These are phyloP conservation scores for Obelidium mucronatum DNA, from an alignment of 192 early-diverging fungal species.

Conservation along the genomic window DNA sequence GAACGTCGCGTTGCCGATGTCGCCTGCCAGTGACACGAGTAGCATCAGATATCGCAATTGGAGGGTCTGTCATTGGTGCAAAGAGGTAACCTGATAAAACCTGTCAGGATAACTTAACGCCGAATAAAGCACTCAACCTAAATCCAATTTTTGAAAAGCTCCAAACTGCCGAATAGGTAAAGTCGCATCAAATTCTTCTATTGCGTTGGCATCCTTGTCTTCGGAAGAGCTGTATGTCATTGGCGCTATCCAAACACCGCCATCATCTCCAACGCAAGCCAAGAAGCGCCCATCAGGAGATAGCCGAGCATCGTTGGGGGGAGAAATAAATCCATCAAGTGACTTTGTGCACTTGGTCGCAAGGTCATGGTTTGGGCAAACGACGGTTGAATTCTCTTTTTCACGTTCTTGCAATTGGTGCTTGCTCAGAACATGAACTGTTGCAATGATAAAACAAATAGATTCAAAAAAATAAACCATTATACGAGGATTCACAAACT, in stretches of 20 bases:
- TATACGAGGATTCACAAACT: too few relatives aligned
- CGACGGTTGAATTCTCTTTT: background rate
- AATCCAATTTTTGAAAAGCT: background rate
- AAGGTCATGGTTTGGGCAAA: slow-evolving; percentile 11
- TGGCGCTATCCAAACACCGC: slow-evolving; percentile 10
- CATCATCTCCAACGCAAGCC: slow-evolving; percentile 26
- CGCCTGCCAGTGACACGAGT: background rate
- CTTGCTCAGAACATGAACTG: slow-evolving; percentile 18
- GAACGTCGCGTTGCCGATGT: background rate
- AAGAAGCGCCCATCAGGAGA: slow-evolving; percentile 21
- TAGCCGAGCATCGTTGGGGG: slow-evolving; percentile 21
- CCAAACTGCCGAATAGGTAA: slow-evolving; percentile 1
- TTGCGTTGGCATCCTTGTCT: background rate
- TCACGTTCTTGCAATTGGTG: background rate
- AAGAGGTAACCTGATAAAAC: background rate
- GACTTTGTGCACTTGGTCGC: background rate
- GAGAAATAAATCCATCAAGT: background rate
- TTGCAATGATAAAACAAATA: background rate
- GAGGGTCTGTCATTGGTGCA: background rate
- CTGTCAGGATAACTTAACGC: too few relatives aligned
- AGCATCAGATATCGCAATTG: background rate
- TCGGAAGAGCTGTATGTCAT: background rate
- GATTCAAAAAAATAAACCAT: too few relatives aligned
- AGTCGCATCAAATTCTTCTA: background rate
- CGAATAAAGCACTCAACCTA: background rate